These are phyloP conservation scores for Nyctanthes arbortristis DNA, from an alignment of 257 asterid species.

Conservation along the genomic window DNA sequence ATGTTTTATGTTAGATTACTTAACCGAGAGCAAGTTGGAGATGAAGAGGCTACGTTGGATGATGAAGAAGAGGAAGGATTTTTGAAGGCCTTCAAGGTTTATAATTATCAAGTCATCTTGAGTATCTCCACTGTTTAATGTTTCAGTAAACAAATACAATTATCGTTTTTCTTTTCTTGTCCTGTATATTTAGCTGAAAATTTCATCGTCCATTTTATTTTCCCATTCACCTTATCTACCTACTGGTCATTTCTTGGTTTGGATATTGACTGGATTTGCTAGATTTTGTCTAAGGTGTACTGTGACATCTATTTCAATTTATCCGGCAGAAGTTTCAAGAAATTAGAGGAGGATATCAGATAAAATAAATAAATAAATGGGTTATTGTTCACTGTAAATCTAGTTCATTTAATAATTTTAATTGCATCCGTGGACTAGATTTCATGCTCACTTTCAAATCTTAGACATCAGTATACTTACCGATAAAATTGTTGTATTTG, in stretches of 20 bases:
- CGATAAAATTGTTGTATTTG: neutral
- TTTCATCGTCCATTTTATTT: neutral
- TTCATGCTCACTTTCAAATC: neutral
- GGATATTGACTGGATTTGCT: neutral
- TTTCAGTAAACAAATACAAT: neutral
- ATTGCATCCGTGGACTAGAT: neutral
- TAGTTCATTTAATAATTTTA: neutral
- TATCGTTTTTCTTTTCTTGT: neutral
- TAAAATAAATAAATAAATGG: neutral
- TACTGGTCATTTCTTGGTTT: neutral
- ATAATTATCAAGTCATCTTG: no score
- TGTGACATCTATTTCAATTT: neutral
- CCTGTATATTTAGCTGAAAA: neutral
- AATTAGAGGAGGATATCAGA: neutral
- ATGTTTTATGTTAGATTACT: slow-evolving; percentile 59
- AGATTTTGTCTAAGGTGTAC: neutral
- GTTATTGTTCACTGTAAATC: neutral
- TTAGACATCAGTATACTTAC: neutral
- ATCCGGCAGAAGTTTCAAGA: neutral
- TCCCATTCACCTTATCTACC: neutral
- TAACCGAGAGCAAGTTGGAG: slow-evolving; percentile 79
- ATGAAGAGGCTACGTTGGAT: slow-evolving; percentile 74
- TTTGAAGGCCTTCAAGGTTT: slow-evolving; percentile 94
- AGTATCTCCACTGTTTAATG: no score
- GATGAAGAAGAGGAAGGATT: slow-evolving; percentile 95